Base-by-base conservation (phyloP, 129 eudicot species). In the Heracleum sosnowskyi region DNA sequence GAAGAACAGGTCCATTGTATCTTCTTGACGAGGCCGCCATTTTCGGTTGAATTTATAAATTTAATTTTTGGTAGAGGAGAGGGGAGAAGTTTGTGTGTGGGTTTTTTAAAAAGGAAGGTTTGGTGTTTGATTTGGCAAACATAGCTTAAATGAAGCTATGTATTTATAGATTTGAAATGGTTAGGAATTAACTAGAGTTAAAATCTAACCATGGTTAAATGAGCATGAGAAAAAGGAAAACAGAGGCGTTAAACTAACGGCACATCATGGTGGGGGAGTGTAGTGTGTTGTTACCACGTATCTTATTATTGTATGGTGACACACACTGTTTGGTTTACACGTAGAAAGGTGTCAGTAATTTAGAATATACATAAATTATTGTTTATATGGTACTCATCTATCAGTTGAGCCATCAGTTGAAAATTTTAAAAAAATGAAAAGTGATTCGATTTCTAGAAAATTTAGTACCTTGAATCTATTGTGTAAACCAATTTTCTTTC, bases 61-160 rank as follows among this genome's bases (percentile, higher is more conserved):
- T 63, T 28, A 26, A 60, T 60, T 60, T 8, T 16, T n/a, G 35
- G 69, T n/a, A 28, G 34, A 62, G 5, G 69, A 11, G 34, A 62
- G 69, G 34, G 34, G 69, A 62, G 69, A 62, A 12, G 34, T 5
- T 64, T 64, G 37, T 29, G 71, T 26, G 39, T 64, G 55, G 66
- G 60, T 45, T 55, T 77, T 64, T 44, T 57, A 62, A 80, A 39
- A 87, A 64, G 57, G 88, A 40, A 15, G 77, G 0, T 86, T 81
- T 82, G 74, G 73, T 83, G 80, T 81, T 83, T 78, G 89, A 79
- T 79, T 91, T 85, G 97, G 97, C 97, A 93, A 93, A 93, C 97
- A 72, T 69, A 46, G 86, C 90, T 86, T 77, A 42, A 51, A 80
- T 84, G 83, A 76, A 76, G 95, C 68, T 44, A 44, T 83, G 81